A percentile compares a stretch with the other conserved stretches of the same genome.
Evolutionary conservation across 306 rosid species (phyloP).

Genomic region (Begonia peltatifolia): DNA sequence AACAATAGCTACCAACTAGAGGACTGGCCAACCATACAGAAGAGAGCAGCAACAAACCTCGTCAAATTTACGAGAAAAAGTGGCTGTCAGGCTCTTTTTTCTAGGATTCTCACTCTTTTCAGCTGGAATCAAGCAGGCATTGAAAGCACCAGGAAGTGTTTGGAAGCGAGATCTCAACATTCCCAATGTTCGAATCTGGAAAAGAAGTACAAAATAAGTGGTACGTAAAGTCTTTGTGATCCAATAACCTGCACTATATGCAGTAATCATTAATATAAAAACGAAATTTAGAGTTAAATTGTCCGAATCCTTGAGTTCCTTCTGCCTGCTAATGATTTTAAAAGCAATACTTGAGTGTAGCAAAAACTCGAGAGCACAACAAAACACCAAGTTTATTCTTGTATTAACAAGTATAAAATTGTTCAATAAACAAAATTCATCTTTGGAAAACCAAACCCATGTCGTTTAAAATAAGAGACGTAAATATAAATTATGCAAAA

Average conservation of each 20-base stretch:
- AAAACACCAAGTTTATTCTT: no score
- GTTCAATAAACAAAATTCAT: no score
- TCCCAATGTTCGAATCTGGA: constrained; percentile 82
- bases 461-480: no score
- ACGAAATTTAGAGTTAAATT: no score
- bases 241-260: constrained; percentile 10
- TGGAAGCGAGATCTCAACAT: constrained; percentile 75
- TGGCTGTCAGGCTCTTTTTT: constrained; percentile 50
- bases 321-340: no score
- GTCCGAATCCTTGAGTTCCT: no score
- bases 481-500: no score
- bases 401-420: no score
- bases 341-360: no score
- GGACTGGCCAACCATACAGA: constrained; percentile 11
- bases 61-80: constrained; percentile 51
- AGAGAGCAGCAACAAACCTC: constrained; percentile 34
- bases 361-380: no score
- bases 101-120: constrained; percentile 34
- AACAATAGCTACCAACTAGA: constrained; percentile 3
- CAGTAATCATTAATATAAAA: constrained; percentile 1
- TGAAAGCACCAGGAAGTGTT: constrained; percentile 84
- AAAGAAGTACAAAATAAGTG: constrained; percentile 15
- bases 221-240: constrained; percentile 6
- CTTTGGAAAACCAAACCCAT: no score
- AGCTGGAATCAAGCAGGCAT: constrained; percentile 54